Conservation (phyloP, 2,329 filamentous ascomycete genomes). For the Ilyonectria robusta region DNA sequence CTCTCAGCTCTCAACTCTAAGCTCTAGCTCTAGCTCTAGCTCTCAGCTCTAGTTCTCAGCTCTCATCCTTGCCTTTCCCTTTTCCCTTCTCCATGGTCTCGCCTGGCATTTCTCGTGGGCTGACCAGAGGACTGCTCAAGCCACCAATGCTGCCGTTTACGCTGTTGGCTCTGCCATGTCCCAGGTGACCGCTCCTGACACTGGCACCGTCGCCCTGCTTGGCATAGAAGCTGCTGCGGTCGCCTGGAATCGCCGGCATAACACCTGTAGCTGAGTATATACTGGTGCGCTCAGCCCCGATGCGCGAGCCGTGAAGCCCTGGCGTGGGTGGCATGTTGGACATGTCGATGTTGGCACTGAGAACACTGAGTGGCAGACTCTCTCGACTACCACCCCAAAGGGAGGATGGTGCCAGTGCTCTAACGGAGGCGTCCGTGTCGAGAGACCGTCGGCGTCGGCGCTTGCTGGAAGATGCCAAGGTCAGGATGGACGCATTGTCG, state of each 20-base stretch:
- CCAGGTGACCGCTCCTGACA: slow-evolving; percentile 81
- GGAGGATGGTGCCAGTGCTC: slow-evolving; percentile 85
- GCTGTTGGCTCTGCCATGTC: slow-evolving; percentile 86
- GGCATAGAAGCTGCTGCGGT: slow-evolving; percentile 86
- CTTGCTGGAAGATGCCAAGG: slow-evolving; percentile 86
- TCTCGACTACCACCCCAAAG: slow-evolving; percentile 87
- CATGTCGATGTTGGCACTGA: slow-evolving; percentile 78
- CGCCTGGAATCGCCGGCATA: slow-evolving; percentile 76
- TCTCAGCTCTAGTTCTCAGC: slow-evolving; percentile 13
- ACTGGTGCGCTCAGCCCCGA: slow-evolving; percentile 76
- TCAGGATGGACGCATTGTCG: slow-evolving; percentile 89
- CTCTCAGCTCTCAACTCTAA: background rate
- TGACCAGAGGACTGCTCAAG: slow-evolving; percentile 73
- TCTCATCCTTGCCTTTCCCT: slow-evolving; percentile 48
- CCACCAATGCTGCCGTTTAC: slow-evolving; percentile 81
- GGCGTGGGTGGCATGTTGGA: slow-evolving; percentile 60
- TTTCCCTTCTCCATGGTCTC: slow-evolving; percentile 53
- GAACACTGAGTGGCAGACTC: slow-evolving; percentile 82
- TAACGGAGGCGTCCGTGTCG: slow-evolving; percentile 88
- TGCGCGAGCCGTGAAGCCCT: slow-evolving; percentile 65
- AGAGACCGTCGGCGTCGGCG: slow-evolving; percentile 82
- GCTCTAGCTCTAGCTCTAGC: too few species aligned
- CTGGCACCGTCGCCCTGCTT: slow-evolving; percentile 81
- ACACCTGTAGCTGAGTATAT: slow-evolving; percentile 85
- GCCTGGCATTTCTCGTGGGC: slow-evolving; percentile 62